Evolutionary conservation across 164 flowering plant species (phyloP), one percentile per base, ranked within the genome.

Genomic region (Liriodendron chinense): DNA sequence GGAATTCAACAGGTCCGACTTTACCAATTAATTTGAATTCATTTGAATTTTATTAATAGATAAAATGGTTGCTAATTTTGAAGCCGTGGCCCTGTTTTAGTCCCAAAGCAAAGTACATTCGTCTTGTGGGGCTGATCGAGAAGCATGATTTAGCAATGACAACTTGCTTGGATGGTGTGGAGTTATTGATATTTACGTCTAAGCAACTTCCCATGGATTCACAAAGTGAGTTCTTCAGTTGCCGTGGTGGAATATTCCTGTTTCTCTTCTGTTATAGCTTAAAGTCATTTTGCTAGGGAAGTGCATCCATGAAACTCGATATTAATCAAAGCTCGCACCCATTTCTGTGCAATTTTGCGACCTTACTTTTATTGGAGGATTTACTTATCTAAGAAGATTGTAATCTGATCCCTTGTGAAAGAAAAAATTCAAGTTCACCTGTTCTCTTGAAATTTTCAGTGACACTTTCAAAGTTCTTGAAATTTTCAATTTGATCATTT

Each of bases 101-200:
- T 20, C 69, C 70, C 74, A 69, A 47, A 7, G n/a, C 70, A 72
- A 65, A 49, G 64, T 79, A 78, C 61, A 0, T 6, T 77, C 21
- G 6, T 78, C 82, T 83, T 48, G 14, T 77, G 47, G 70, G 75
- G 48, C 26, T 65, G 47, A 70, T 83, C 7, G 78, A 75, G 25
- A 53, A 12, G 57, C 34, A 65, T 21, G 84, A 83, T 71, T 49
- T 81, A 64, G 76, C 72, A 23, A 70, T 83, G 81, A 74, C n/a
- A 71, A 71, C 70, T 65, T 73, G 34, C 66, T 49, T 79, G 24
- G 65, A 65, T 28, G 75, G 72, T 57, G 78, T 75, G 22, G 84
- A 81, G 77, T 48, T 83, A 49, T 47, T 79, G 63, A 23, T 83
- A 63, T 77, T 77, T 75, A 72, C 82, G 8, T 83, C 84, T 47